Evolutionary conservation across 345 rosid genomes (phyloP).

Genomic region (Dipteronia sinensis): DNA sequence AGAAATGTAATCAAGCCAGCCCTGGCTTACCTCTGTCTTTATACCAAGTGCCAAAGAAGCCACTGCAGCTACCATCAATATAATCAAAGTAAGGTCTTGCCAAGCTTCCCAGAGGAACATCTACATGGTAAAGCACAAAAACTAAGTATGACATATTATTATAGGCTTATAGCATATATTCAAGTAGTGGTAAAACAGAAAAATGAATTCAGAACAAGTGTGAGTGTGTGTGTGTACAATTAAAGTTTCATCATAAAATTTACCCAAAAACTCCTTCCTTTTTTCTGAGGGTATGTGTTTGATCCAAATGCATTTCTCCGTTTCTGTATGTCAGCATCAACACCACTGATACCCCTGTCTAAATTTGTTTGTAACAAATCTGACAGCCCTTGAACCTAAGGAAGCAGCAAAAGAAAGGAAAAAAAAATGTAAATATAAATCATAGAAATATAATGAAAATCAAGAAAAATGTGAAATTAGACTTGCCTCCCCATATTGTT

Average conservation of each 20-base stretch:
- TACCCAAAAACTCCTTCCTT: slow-evolving; percentile 94
- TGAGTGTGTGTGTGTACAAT: neutral
- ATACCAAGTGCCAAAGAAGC: slow-evolving; percentile 91
- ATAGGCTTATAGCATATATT: neutral
- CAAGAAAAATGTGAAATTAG: slow-evolving; percentile 19
- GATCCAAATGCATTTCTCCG: slow-evolving; percentile 76
- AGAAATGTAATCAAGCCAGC: neutral
- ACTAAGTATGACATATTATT: neutral
- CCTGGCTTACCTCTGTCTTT: slow-evolving; percentile 80
- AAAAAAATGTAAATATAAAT: neutral
- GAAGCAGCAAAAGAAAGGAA: slow-evolving; percentile 1
- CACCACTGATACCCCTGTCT: slow-evolving; percentile 73
- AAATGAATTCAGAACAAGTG: neutral
- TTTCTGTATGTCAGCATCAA: slow-evolving; percentile 63
- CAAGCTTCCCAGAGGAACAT: slow-evolving; percentile 89
- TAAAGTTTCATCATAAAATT: neutral
- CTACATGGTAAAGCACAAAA: slow-evolving; percentile 36
- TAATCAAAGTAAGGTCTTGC: slow-evolving; percentile 86
- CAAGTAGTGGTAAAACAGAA: neutral
- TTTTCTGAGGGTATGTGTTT: slow-evolving; percentile 88
- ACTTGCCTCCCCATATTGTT: slow-evolving; percentile 80
- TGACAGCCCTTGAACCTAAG: slow-evolving; percentile 71
- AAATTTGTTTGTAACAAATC: slow-evolving; percentile 67
- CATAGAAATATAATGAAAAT: slow-evolving; percentile 12
- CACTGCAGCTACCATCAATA: slow-evolving; percentile 85